phyloP scores from a whole-genome alignment of 176 grass and related monocot species.

The Ampelocalamus luodianensis region DNA sequence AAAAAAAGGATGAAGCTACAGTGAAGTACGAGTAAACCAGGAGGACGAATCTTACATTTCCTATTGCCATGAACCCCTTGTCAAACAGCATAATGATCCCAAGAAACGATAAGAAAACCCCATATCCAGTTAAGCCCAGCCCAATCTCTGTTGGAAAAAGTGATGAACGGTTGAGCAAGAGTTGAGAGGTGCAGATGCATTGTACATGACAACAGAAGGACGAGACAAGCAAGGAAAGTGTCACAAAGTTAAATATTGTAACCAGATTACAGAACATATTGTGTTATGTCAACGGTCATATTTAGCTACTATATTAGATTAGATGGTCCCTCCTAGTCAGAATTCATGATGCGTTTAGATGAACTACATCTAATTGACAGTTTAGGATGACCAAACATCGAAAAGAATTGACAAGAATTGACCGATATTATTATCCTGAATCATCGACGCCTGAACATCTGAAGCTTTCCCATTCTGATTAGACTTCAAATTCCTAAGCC shows the following conservation, averaged over 20 bases:
- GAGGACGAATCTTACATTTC: constrained; percentile 59
- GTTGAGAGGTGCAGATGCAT: background rate
- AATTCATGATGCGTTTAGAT: background rate
- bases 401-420: too few species aligned
- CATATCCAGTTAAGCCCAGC: constrained; percentile 81
- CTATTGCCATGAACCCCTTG: constrained; percentile 89
- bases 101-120: constrained; percentile 81
- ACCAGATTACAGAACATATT: background rate
- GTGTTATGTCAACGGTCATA: background rate
- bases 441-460: background rate
- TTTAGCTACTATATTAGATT: constrained; percentile 2
- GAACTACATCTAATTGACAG: background rate
- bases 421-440: background rate
- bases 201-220: constrained; percentile 21
- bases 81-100: constrained; percentile 91
- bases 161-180: background rate
- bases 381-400: background rate
- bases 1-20: background rate
- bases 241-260: background rate
- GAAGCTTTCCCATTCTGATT: background rate
- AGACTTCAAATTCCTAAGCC: background rate
- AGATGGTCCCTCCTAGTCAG: background rate
- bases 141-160: constrained; percentile 68
- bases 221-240: background rate
- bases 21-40: constrained; percentile 2